Conservation (phyloP, 2,329 filamentous ascomycete genomes). For the Colletotrichum eremochloae region DNA sequence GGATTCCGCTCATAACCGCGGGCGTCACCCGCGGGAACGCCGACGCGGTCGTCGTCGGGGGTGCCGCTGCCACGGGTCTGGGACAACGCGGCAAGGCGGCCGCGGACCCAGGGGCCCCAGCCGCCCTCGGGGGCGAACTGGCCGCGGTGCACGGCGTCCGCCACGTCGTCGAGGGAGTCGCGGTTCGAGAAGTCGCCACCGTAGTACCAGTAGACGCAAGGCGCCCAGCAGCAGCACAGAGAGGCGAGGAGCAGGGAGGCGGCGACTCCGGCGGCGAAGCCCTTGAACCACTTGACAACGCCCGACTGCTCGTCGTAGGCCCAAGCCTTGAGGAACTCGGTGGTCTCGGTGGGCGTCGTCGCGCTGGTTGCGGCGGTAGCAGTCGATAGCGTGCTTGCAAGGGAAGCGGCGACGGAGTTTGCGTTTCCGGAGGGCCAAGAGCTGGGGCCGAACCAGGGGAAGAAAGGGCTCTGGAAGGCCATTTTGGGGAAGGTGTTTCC, state of each 20-base stretch:
- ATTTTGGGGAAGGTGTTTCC: not conserved
- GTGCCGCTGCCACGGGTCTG: not conserved
- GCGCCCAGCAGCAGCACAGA: constrained; percentile 43
- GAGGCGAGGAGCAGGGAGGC: constrained; percentile 41
- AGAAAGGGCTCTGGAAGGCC: constrained; percentile 1
- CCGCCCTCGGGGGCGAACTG: constrained; percentile 6
- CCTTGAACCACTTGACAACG: constrained; percentile 31
- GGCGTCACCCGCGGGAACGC: not conserved
- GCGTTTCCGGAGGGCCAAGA: not conserved
- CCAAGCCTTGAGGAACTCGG: constrained; percentile 17
- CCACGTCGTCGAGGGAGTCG: constrained; percentile 4
- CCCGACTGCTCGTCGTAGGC: constrained; percentile 10
- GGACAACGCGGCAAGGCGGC: not conserved
- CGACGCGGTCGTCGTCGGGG: not conserved
- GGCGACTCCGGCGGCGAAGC: constrained; percentile 39
- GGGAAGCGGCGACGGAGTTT: not conserved
- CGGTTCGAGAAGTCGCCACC: constrained; percentile 14
- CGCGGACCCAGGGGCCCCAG: not conserved
- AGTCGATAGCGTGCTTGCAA: not conserved
- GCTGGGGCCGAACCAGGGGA: constrained; percentile 5
- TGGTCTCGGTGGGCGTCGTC: not conserved
- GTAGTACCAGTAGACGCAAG: constrained; percentile 39
- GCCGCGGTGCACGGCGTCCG: constrained; percentile 8
- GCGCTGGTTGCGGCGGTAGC: not conserved
- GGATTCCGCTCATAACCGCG: not conserved